Evolutionary conservation across 2,329 filamentous ascomycete genomes (phyloP).

Genomic region (Seiridium unicorne): DNA sequence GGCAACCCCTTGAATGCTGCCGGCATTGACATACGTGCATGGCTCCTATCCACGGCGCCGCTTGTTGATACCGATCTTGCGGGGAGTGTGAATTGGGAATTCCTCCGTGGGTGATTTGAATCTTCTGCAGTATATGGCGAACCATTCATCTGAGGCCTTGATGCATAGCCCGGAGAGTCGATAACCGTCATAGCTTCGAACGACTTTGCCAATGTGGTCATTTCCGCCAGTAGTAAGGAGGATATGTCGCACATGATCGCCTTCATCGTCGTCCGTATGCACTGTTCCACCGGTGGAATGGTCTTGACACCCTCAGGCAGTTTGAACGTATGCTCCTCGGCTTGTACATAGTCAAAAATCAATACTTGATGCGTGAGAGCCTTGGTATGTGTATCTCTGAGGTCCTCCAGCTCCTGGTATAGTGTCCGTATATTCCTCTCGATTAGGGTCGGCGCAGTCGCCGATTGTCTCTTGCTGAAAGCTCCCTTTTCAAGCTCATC

Average conservation of each 20-base stretch:
- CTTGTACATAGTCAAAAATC: constrained; percentile 69
- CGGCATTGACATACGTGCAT: constrained; percentile 80
- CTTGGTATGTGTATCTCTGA: constrained; percentile 72
- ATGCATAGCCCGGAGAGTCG: constrained; percentile 67
- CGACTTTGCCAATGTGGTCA: constrained; percentile 71
- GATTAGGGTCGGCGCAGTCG: constrained; percentile 46
- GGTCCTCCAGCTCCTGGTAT: constrained; percentile 66
- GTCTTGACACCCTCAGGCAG: constrained; percentile 67
- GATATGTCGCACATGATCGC: constrained; percentile 79
- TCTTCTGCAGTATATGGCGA: constrained; percentile 38
- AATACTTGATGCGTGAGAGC: constrained; percentile 76
- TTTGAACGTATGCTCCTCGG: constrained; percentile 46
- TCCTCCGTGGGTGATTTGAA: constrained; percentile 43
- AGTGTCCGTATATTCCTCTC: constrained; percentile 59
- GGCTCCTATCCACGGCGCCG: constrained; percentile 54
- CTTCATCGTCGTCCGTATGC: constrained; percentile 76
- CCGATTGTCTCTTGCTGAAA: constrained; percentile 54
- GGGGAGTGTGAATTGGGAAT: constrained; percentile 53
- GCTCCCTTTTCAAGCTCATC: constrained; percentile 58
- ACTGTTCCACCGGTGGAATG: constrained; percentile 67
- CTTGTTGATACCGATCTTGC: constrained; percentile 55
- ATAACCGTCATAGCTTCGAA: constrained; percentile 73
- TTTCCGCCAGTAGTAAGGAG: constrained; percentile 69
- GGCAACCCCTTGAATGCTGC: constrained; percentile 48
- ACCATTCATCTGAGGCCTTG: constrained; percentile 38